These are phyloP conservation scores for Aeschynomene evenia DNA, from an alignment of 306 rosid genomes.

Conservation along the genomic window DNA sequence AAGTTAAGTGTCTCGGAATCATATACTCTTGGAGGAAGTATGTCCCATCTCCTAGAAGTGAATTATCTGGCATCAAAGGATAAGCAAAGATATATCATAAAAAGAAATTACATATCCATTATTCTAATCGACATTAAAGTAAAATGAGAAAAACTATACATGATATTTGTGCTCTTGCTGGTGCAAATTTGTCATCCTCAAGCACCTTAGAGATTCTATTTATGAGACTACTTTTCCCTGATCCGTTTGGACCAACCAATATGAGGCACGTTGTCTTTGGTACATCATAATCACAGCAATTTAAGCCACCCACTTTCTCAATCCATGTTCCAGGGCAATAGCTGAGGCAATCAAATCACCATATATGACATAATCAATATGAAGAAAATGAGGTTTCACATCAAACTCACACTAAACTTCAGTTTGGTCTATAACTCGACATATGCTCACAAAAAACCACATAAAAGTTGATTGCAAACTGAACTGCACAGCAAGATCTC, in stretches of 20 bases:
- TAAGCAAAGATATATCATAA: constrained; percentile 24
- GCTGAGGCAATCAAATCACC: constrained; percentile 44
- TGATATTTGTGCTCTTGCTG: constrained; percentile 87
- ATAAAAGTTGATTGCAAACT: constrained; percentile 12
- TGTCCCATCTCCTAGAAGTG: constrained; percentile 69
- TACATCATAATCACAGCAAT: constrained; percentile 59
- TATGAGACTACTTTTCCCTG: constrained; percentile 90
- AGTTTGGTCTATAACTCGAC: background rate
- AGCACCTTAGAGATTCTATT: constrained; percentile 73
- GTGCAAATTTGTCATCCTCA: constrained; percentile 59
- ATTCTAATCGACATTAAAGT: constrained; percentile 7
- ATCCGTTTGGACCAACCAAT: constrained; percentile 79
- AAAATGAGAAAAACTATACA: constrained; percentile 41
- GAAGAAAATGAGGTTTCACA: constrained; percentile 9
- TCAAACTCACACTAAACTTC: constrained; percentile 15
- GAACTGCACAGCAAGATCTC: background rate
- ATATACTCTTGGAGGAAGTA: constrained; percentile 78
- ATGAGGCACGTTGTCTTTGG: constrained; percentile 70
- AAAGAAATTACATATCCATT: constrained; percentile 2
- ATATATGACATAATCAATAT: constrained; percentile 26
- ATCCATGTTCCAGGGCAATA: constrained; percentile 80
- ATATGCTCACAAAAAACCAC: background rate
- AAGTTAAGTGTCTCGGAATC: constrained; percentile 67
- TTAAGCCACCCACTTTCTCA: constrained; percentile 48
- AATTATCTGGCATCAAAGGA: constrained; percentile 54